Conservation (phyloP, 2,329 filamentous ascomycete species). For the Zymoseptoria pseudotritici region DNA sequence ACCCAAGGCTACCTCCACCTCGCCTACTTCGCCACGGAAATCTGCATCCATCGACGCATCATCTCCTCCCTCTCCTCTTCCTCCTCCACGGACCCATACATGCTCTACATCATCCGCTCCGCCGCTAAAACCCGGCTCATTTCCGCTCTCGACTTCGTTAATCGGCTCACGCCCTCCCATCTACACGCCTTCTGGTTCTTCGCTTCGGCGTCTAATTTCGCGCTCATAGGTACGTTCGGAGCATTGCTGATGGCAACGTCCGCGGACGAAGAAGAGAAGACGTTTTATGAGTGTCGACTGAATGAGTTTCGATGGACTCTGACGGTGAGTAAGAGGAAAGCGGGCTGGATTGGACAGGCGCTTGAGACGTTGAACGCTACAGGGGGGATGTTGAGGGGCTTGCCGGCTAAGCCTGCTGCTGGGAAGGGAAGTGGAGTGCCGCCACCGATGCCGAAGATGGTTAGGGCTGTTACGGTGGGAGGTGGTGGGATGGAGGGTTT, state of each 20-base stretch:
- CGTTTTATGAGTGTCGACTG: constrained; percentile 80
- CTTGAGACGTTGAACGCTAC: constrained; percentile 40
- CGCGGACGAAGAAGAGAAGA: constrained; percentile 77
- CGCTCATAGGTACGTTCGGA: constrained; percentile 88
- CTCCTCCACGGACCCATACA: constrained; percentile 58
- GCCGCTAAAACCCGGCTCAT: constrained; percentile 91
- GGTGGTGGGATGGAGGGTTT: no score
- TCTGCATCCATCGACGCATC: constrained; percentile 84
- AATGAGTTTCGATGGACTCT: constrained; percentile 93
- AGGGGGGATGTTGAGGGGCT: constrained; percentile 36
- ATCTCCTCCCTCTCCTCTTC: constrained; percentile 63
- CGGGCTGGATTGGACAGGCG: constrained; percentile 42
- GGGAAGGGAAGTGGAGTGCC: no score
- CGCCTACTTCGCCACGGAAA: constrained; percentile 89
- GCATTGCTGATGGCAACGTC: constrained; percentile 84
- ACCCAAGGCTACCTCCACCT: constrained; percentile 66
- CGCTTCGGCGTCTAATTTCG: constrained; percentile 82
- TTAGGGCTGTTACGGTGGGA: no score
- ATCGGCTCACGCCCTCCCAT: constrained; percentile 78
- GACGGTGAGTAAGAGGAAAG: constrained; percentile 71
- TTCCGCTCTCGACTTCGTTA: constrained; percentile 95
- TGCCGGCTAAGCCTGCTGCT: constrained; percentile 36
- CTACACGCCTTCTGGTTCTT: constrained; percentile 92
- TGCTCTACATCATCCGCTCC: constrained; percentile 84
- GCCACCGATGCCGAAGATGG: no score